Conservation (phyloP, 75 land plant species). For the Cupressus sempervirens region DNA sequence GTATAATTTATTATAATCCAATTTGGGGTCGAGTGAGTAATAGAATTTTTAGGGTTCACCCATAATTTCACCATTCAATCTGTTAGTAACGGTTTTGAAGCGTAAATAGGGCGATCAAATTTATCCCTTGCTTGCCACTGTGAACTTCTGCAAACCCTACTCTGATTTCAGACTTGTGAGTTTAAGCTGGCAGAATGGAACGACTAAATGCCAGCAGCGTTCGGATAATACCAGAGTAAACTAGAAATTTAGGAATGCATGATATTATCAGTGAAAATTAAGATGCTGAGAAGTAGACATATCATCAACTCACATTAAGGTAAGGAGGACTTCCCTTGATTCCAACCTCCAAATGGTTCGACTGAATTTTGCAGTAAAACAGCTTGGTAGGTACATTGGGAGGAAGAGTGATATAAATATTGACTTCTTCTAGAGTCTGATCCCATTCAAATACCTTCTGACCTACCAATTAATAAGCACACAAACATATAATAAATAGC, state of each 20-base stretch:
- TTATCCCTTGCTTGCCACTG: not conserved
- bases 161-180: not conserved
- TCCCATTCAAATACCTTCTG: slow-evolving; percentile 96
- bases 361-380: slow-evolving; percentile 75
- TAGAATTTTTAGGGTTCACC: too few species aligned
- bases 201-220: not conserved
- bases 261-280: not conserved
- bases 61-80: too few species aligned
- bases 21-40: too few species aligned
- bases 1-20: too few species aligned
- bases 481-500: not conserved
- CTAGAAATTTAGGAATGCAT: not conserved
- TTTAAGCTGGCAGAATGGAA: not conserved
- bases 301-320: slow-evolving; percentile 64
- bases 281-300: not conserved
- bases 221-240: not conserved
- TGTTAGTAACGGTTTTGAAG: too few species aligned
- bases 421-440: slow-evolving; percentile 89
- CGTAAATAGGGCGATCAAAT: too few species aligned
- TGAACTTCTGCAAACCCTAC: not conserved
- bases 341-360: slow-evolving; percentile 82
- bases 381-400: slow-evolving; percentile 68
- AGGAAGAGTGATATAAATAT: slow-evolving; percentile 80
- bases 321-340: slow-evolving; percentile 94
- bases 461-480: slow-evolving; percentile 31